phyloP scores from a whole-genome alignment of 1,139 yeast genomes.

The Candida sojae region DNA sequence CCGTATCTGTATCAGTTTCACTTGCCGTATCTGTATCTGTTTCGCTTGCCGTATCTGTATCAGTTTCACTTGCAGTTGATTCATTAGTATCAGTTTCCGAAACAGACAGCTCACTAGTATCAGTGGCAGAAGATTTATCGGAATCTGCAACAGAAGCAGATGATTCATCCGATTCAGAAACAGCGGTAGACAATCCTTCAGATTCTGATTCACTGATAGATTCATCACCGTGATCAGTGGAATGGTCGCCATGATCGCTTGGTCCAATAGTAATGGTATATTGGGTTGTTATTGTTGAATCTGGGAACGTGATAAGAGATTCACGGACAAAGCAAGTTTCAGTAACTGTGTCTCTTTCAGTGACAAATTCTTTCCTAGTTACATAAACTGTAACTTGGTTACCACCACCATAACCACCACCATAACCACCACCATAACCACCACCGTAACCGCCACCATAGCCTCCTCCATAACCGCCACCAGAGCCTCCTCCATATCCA shows the following conservation, averaged over 20 bases:
- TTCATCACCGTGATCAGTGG: too few relatives aligned
- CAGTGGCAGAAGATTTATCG: too few relatives aligned
- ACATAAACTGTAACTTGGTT: neutral
- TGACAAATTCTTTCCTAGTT: neutral
- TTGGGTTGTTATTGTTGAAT: neutral
- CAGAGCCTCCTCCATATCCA: too few relatives aligned
- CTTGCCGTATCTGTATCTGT: neutral
- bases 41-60: too few relatives aligned
- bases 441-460: neutral
- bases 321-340: constrained; percentile 2
- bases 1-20: neutral
- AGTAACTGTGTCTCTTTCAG: neutral
- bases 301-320: constrained; percentile 1
- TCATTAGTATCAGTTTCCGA: too few relatives aligned
- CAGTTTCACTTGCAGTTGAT: too few relatives aligned
- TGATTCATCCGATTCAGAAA: too few relatives aligned
- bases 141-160: too few relatives aligned
- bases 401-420: neutral
- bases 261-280: constrained; percentile 1
- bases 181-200: too few relatives aligned
- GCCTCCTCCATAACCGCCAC: neutral
- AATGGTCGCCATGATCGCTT: neutral
- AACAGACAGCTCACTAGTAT: too few relatives aligned
- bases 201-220: too few relatives aligned
- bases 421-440: neutral